phyloP scores from a whole-genome alignment of 192 early-diverging fungal species.

The Paraglomus brasilianum region DNA sequence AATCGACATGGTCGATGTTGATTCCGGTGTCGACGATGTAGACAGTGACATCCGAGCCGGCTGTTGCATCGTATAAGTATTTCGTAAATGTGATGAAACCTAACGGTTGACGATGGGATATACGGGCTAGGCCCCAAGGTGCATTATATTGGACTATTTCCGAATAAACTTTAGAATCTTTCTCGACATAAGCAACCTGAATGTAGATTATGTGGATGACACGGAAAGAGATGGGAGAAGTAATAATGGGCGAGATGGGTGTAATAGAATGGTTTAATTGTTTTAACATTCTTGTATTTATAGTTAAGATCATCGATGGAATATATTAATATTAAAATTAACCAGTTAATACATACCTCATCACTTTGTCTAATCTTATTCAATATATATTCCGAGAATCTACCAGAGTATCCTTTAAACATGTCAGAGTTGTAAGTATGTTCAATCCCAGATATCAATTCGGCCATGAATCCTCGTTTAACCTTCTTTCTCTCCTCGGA shows the following conservation, averaged over 20 bases:
- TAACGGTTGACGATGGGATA: slow-evolving; percentile 70
- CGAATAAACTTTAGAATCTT: slow-evolving; percentile 76
- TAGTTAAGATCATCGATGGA: no score
- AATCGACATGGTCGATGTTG: slow-evolving; percentile 79
- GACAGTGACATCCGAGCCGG: slow-evolving; percentile 38
- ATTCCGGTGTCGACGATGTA: slow-evolving; percentile 74
- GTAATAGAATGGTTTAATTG: no score
- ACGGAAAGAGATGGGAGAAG: slow-evolving; percentile 19
- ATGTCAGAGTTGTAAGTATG: slow-evolving; percentile 65
- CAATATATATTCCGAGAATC: slow-evolving; percentile 57
- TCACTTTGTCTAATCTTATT: slow-evolving; percentile 60
- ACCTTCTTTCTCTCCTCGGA: no score
- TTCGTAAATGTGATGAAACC: slow-evolving; percentile 56
- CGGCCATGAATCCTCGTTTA: slow-evolving; percentile 23
- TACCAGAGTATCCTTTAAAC: slow-evolving; percentile 71
- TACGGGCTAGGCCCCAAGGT: slow-evolving; percentile 86
- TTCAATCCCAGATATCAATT: slow-evolving; percentile 51
- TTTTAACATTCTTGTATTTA: no score
- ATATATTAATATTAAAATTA: neutral
- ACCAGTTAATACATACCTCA: slow-evolving; percentile 43
- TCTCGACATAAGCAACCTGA: slow-evolving; percentile 82
- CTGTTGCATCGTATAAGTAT: slow-evolving; percentile 65
- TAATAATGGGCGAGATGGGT: no score
- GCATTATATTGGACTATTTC: slow-evolving; percentile 64
- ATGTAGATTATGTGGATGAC: neutral